Conservation (phyloP, 306 rosid species). For the Abrus precatorius region DNA sequence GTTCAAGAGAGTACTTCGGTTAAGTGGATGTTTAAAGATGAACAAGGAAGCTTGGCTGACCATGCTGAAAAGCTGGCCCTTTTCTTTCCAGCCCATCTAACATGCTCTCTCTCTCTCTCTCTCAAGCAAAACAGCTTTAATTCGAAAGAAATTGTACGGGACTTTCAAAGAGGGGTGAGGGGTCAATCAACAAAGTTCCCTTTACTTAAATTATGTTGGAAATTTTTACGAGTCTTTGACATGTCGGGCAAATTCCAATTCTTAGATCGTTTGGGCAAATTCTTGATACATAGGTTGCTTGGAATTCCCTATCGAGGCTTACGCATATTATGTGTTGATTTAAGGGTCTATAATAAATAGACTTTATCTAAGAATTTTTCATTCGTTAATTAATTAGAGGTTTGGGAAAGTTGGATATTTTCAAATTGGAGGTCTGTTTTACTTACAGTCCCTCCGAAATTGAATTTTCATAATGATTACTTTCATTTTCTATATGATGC, state of each 20-base stretch:
- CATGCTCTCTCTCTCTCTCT: conserved; percentile 48
- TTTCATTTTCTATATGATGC: conserved; percentile 41
- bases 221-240: conserved; percentile 22
- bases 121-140: conserved; percentile 42
- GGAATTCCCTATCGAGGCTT: not conserved
- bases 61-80: conserved; percentile 68
- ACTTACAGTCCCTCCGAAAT: not conserved
- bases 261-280: not conserved
- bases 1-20: not conserved
- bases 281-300: not conserved
- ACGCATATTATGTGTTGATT: not conserved
- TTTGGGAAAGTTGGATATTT: not conserved
- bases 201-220: conserved; percentile 30
- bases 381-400: not conserved
- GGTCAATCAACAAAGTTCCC: conserved; percentile 57
- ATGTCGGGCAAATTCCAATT: conserved; percentile 8
- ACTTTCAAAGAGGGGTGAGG: conserved; percentile 50
- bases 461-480: conserved; percentile 26
- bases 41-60: conserved; percentile 49
- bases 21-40: conserved; percentile 39
- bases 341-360: not conserved
- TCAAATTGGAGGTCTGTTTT: not conserved
- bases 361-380: not conserved
- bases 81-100: conserved; percentile 67
- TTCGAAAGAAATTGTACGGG: conserved; percentile 41